Percentiles rank a stretch among this genome's conserved stretches.
Evolutionary conservation across 2,329 filamentous ascomycete genomes (phyloP).

Genomic region (Botrytis paeoniae): DNA sequence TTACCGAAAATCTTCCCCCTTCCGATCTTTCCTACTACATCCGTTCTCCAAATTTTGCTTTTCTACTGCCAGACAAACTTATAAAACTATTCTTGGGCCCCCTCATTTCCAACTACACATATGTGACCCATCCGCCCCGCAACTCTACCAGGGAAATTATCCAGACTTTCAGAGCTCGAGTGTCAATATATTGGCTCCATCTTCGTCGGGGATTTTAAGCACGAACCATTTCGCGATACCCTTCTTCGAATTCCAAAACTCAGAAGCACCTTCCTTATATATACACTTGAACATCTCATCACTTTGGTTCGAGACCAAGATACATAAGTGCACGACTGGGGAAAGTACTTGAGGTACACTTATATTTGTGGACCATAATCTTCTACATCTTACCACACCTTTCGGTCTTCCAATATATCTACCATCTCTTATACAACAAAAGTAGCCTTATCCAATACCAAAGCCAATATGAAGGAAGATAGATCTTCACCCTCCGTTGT

Average conservation of each 20-base stretch:
- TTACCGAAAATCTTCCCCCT: not conserved
- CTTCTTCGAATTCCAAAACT: not conserved
- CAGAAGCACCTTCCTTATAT: not conserved
- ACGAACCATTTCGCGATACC: slow-evolving; percentile 6
- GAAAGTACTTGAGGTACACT: not conserved
- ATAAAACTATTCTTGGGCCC: not conserved
- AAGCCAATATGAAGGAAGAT: not conserved
- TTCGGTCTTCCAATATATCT: not conserved
- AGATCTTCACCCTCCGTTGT: not conserved
- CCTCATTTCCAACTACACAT: not conserved
- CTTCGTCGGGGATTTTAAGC: not conserved
- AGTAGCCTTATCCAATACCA: not conserved
- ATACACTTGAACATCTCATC: not conserved
- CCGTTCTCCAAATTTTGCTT: not conserved
- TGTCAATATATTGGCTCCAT: slow-evolving; percentile 3
- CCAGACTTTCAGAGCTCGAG: not conserved
- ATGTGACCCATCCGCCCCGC: slow-evolving; percentile 4
- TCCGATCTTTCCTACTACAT: no score
- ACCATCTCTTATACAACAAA: not conserved
- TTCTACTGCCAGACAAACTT: not conserved
- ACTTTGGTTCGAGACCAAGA: not conserved
- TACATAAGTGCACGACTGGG: slow-evolving; percentile 3
- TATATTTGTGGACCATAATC: not conserved
- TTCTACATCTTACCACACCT: no score
- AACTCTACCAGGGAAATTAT: slow-evolving; percentile 3